These are phyloP conservation scores for Opeltia flavorubescens DNA, from an alignment of 495 filamentous ascomycete genomes.

Conservation along the genomic window DNA sequence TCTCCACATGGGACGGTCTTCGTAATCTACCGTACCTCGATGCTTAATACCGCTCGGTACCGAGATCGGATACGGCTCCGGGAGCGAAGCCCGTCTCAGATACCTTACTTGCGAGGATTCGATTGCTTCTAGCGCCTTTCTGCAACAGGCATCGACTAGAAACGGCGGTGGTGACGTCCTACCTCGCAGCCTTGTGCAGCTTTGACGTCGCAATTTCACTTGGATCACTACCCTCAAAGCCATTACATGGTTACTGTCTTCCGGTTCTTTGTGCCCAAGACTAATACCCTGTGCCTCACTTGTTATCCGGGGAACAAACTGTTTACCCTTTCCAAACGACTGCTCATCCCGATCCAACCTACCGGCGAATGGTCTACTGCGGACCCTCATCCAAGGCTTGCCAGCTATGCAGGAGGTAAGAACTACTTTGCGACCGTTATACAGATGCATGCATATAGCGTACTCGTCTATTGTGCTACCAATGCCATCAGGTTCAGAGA, in stretches of 20 bases:
- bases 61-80: no score
- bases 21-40: conserved; percentile 22
- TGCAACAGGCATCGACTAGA: no score
- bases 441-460: background rate
- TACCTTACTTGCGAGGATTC: no score
- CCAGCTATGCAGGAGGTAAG: background rate
- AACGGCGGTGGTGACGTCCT: no score
- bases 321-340: background rate
- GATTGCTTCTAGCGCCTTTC: no score
- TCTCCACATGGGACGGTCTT: conserved; percentile 15
- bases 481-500: background rate
- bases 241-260: no score
- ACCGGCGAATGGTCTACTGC: background rate
- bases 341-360: background rate
- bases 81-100: no score
- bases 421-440: background rate
- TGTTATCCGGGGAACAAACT: background rate
- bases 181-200: no score
- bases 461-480: background rate
- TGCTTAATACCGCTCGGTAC: no score
- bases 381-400: background rate
- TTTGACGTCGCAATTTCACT: no score
- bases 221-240: no score
- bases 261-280: no score
- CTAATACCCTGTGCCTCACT: background rate